Base-by-base conservation (phyloP, 257 asterid species). In the Dorcoceras hygrometricum region DNA sequence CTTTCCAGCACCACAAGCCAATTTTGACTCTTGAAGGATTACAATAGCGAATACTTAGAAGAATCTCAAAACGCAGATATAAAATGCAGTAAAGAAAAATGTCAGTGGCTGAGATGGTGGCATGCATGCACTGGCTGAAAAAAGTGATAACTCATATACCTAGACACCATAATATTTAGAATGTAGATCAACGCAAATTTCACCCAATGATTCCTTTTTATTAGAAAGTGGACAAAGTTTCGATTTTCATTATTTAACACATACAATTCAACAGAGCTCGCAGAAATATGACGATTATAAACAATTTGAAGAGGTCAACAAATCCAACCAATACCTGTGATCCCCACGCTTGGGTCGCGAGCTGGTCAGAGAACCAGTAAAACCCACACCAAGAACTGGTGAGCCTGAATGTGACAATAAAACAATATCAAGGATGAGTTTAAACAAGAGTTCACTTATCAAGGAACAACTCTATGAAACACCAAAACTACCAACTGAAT, bases 361-460 rank as follows among this genome's bases (percentile, higher is more conserved):
- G 77, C 92, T 86, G 71, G 85, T 85, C 71, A 90, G 80, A 77
- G 99, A 81, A 76, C 99, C 97, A 51, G 88, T 78, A 82, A 90
- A 90, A 70, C 96, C 97, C 72, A 93, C 87, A 34, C 99, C 99
- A 65, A 90, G 79, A 72, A 78, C 95, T 54, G 92, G 85, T 78
- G 65, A 80, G 69, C 95, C 97, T 93, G 80, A 32, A 50, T 23
- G 8, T 36, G 71, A 4, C 29, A 62, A 65, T 66, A 20, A 46
- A 54, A 65, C 46, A 27, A 11, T 39, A 39, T 39, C 50, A 14
- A 6, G n/a, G n/a, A 39, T 39, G 50, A 39, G 50, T 14, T 14
- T 14, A 14, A 12, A 0, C n/a, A 39, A 39, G n/a, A 11, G 19
- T 2, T 12, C 50, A 34, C 14, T 29, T 19, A 64, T 31, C 59